Evolutionary conservation across 345 rosid genomes (phyloP), one percentile per base, ranked within the genome.

Genomic region (Gynandropsis gynandra): DNA sequence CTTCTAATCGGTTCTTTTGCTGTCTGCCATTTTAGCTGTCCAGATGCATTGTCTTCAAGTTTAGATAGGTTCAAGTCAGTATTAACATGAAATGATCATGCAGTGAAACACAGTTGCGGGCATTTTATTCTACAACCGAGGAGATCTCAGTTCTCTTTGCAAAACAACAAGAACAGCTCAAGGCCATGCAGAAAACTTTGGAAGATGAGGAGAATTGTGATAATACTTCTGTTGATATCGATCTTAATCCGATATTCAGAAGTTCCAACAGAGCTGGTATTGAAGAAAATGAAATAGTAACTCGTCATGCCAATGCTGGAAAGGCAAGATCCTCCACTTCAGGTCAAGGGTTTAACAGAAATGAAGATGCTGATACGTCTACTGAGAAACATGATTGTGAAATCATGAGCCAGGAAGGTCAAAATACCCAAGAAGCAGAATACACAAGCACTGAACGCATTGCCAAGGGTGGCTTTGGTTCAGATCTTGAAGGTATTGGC

Each of bases 131-230:
- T 33, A 87, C 89, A 21, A 87, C 98, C 7, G 95, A 85, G 80
- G 95, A 85, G 75, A 82, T 87, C 53, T 77, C 78, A 4, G 46
- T 64, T 41, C 66, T 85, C 44, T 92, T 92, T 61, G 67, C 79
- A n/a, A 87, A 82, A 73, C 98, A 92, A 76, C 98, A 87, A 76
- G 96, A 92, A 63, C 96, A 92, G 62, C 74, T 92, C 53, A 87
- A 87, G 78, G 73, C 89, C 8, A 87, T 92, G 98, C 88, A 75
- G 69, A 80, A 65, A 82, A 87, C 96, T 46, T 67, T 85, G 54
- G 98, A 87, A 76, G 97, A 82, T 52, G 94, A 85, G 72, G 97
- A 92, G 39, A 85, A 80, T 68, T 82, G 69, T 52, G 95, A 82
- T 58, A 82, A 77, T 62, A 80, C 74, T 7, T 87, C 94, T 19